Conservation (phyloP, 2,329 filamentous ascomycete genomes). For the Lecanicillium sp. region DNA sequence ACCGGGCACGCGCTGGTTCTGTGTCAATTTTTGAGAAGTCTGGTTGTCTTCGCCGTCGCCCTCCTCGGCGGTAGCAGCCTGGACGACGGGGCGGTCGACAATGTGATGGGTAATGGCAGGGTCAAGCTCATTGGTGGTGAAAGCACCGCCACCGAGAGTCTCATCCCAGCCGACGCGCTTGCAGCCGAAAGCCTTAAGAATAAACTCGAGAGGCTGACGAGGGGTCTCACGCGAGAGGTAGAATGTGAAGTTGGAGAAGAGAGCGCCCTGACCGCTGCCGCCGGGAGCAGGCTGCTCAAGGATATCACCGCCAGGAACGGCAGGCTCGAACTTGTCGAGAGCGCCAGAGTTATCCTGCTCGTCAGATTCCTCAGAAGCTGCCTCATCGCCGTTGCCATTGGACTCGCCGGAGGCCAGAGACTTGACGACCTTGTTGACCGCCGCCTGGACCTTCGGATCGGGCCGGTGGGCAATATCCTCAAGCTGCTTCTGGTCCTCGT, state of each 20-base stretch:
- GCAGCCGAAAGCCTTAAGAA: conserved; percentile 90
- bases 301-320: conserved; percentile 76
- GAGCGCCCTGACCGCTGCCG: conserved; percentile 60
- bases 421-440: conserved; percentile 63
- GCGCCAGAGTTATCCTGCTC: conserved; percentile 43
- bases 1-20: conserved; percentile 76
- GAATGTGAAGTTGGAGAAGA: conserved; percentile 86
- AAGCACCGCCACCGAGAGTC: conserved; percentile 84
- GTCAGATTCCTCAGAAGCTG: conserved; percentile 27
- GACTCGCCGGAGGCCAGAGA: conserved; percentile 55
- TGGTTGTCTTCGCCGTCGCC: conserved; percentile 53
- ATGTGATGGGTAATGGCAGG: conserved; percentile 92
- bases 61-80: conserved; percentile 46
- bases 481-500: conserved; percentile 46
- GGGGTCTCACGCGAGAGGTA: conserved; percentile 93
- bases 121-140: conserved; percentile 83
- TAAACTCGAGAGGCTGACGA: conserved; percentile 82
- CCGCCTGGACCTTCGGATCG: conserved; percentile 57
- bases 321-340: conserved; percentile 88
- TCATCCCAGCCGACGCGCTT: conserved; percentile 93
- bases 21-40: conserved; percentile 51
- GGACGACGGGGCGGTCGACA: conserved; percentile 79
- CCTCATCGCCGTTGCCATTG: conserved; percentile 26
- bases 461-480: conserved; percentile 43
- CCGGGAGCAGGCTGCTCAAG: conserved; percentile 70